Base-by-base conservation (phyloP, 495 filamentous ascomycete genomes). In the Penicillium roqueforti region DNA sequence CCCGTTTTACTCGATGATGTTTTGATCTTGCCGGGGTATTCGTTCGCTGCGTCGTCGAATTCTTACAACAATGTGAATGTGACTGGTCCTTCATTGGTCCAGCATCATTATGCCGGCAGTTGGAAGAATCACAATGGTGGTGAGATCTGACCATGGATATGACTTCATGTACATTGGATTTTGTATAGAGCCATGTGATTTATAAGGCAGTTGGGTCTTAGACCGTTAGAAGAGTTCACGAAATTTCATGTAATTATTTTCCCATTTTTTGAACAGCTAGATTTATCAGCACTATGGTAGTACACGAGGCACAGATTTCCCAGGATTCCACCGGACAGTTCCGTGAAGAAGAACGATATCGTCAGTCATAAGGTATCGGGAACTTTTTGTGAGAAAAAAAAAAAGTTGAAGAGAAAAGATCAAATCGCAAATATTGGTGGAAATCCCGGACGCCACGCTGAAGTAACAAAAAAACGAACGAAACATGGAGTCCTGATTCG, bases 361-460 rank as follows among this genome's bases (percentile, higher is more conserved):
- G 51, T 50, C 46, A 60, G 37, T 52, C 54, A 46, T 48, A 36
- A 58, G 40, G 58, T 65, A 65, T 61, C 53, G 47, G 45, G 16
- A 61, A 58, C 58, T 61, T 64, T 64, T 61, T 14, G 32, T 25
- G n/a, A 47, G 55, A 31, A 31, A 40, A 51, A 22, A 19, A 34
- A 50, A 51, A 42, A 54, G n/a, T n/a, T n/a, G n/a, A n/a, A n/a
- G n/a, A n/a, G n/a, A n/a, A 14, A 31, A 62, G 37, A 59, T 52
- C 37, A 45, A n/a, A 40, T 31, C 47, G 29, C 36, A 31, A n/a
- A 50, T 39, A 50, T 40, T 37, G 19, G 28, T 43, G 52, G 22
- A 57, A 55, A 51, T 44, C 61, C 52, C 48, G 38, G 47, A 54
- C 61, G 61, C 61, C 61, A 47, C 59, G 61, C 61, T 65, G 32